Percentiles rank a stretch among this genome's conserved stretches.
Evolutionary conservation across 2,329 filamentous ascomycete genomes (phyloP).

Genomic region (Fusarium graminum): DNA sequence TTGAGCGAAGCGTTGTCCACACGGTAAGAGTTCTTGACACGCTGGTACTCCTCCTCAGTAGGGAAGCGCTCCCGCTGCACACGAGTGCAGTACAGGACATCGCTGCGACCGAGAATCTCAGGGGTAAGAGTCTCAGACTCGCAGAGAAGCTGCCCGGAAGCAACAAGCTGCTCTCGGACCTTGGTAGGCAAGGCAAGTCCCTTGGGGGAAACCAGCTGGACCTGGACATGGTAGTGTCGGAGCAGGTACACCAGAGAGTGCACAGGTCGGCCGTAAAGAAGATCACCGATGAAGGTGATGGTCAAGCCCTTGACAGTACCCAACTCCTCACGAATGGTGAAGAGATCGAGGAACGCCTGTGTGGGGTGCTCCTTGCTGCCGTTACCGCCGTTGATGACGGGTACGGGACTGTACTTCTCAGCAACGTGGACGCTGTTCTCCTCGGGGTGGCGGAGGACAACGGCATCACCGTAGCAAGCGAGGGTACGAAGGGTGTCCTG

Average conservation of each 20-base stretch:
- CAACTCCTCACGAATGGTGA: constrained; percentile 97
- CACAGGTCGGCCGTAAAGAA: constrained; percentile 92
- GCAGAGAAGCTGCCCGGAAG: constrained; percentile 79
- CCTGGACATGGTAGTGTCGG: constrained; percentile 92
- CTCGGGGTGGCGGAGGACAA: constrained; percentile 94
- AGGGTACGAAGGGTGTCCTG: constrained; percentile 95
- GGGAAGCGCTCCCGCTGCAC: constrained; percentile 97
- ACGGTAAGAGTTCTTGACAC: constrained; percentile 87
- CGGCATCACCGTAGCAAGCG: constrained; percentile 92
- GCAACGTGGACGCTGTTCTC: constrained; percentile 84
- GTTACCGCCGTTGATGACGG: constrained; percentile 97
- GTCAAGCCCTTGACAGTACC: constrained; percentile 95
- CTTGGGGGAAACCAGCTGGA: constrained; percentile 90
- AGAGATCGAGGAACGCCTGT: constrained; percentile 96
- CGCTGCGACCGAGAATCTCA: constrained; percentile 86
- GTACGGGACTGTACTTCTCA: constrained; percentile 87
- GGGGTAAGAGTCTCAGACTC: constrained; percentile 85
- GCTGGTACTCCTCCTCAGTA: constrained; percentile 83
- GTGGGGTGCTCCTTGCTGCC: constrained; percentile 97
- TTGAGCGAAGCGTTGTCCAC: constrained; percentile 92
- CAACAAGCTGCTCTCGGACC: constrained; percentile 77
- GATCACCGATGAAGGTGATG: constrained; percentile 94
- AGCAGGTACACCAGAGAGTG: constrained; percentile 96
- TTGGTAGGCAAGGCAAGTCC: constrained; percentile 81
- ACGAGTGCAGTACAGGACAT: constrained; percentile 96